Percentiles rank a stretch among this genome's conserved stretches.
Conservation (phyloP, 208 protist species). For the Dictyostelium gargantuum region DNA sequence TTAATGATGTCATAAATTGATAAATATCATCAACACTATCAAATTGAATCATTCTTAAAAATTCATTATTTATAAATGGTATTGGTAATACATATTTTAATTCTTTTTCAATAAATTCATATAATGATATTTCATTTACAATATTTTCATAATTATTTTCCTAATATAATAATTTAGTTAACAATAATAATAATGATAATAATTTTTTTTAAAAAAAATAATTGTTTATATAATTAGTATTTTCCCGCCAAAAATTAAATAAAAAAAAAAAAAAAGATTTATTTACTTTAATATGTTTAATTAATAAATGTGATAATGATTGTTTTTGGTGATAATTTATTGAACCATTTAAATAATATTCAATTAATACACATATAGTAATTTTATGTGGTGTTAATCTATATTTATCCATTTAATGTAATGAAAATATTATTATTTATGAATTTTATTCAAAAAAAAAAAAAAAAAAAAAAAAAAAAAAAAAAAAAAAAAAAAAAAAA, state of each 20-base stretch:
- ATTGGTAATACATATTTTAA: not conserved
- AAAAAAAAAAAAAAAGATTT: not conserved
- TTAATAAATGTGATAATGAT: conserved; percentile 28
- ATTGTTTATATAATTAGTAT: no score
- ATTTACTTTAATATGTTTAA: conserved; percentile 40
- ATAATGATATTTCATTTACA: not conserved
- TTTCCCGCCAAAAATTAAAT: no score
- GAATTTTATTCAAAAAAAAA: no score
- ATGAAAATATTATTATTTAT: no score
- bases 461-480: no score
- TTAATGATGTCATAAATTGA: conserved; percentile 8
- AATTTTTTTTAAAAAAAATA: no score
- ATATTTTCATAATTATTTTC: not conserved
- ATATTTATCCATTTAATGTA: conserved; percentile 38
- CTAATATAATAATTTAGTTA: not conserved
- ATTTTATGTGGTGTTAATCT: conserved; percentile 57
- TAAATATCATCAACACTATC: conserved; percentile 45
- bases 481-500: no score
- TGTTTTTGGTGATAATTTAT: conserved; percentile 4
- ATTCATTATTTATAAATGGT: conserved; percentile 23
- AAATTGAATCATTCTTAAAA: conserved; percentile 19
- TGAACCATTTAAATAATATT: conserved; percentile 26
- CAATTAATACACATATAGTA: conserved; percentile 11
- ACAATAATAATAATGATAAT: no score
- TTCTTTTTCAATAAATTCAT: not conserved